Evolutionary conservation across 1,284 basidiomycete species (phyloP).

Genomic region (Austroboletus niveus): DNA sequence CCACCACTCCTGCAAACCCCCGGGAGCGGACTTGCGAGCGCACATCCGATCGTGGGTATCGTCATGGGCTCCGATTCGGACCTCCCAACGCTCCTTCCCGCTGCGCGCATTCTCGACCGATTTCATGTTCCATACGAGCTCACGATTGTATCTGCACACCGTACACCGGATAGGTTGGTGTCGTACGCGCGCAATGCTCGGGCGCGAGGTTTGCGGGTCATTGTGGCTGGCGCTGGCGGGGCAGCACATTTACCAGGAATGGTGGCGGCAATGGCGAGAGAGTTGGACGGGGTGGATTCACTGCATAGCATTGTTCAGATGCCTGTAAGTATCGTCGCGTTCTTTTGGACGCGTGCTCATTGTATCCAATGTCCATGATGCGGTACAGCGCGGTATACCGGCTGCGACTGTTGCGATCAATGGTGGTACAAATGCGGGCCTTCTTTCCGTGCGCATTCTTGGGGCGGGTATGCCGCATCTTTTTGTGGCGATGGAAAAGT

Average conservation of each 20-base stretch:
- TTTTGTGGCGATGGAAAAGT: slow-evolving; percentile 69
- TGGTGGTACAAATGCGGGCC: slow-evolving; percentile 91
- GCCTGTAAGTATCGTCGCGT: slow-evolving; percentile 64
- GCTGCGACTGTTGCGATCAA: slow-evolving; percentile 98
- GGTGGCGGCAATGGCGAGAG: slow-evolving; percentile 94
- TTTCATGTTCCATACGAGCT: slow-evolving; percentile 91
- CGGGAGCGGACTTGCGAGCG: slow-evolving; percentile 57
- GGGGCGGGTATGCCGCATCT: slow-evolving; percentile 72
- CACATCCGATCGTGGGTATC: slow-evolving; percentile 84
- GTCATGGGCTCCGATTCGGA: slow-evolving; percentile 99
- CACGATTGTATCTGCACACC: slow-evolving; percentile 94
- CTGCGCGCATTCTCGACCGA: slow-evolving; percentile 79
- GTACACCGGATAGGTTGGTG: slow-evolving; percentile 87
- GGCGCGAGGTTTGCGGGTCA: slow-evolving; percentile 70
- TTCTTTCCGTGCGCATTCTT: slow-evolving; percentile 90
- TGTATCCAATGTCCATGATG: neutral
- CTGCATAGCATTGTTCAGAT: slow-evolving; percentile 98
- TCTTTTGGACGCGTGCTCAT: neutral
- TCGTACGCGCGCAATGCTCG: slow-evolving; percentile 81
- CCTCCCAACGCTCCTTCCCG: slow-evolving; percentile 88
- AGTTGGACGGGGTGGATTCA: slow-evolving; percentile 94
- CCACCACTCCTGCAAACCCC: slow-evolving; percentile 46
- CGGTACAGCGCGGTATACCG: slow-evolving; percentile 82
- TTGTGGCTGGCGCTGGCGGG: slow-evolving; percentile 96
- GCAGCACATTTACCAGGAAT: slow-evolving; percentile 98